Evolutionary conservation across 345 rosid genomes (phyloP), one percentile per base, ranked within the genome.

Genomic region (Ceriops zippeliana): DNA sequence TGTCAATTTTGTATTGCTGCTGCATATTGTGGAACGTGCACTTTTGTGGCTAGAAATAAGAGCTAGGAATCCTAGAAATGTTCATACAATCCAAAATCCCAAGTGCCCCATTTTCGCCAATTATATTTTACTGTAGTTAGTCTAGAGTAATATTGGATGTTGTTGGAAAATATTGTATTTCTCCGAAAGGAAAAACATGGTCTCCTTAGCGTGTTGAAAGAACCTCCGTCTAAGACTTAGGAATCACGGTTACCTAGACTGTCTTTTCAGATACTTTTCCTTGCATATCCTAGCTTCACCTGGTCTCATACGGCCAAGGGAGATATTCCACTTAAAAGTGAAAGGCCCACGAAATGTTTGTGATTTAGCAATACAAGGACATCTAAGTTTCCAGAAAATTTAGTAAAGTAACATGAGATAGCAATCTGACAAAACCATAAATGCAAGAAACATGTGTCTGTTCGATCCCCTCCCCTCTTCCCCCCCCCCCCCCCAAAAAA

Each of bases 61-160:
- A 64, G 76, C 77, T 77, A 79, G 79, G 76, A 82, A 79, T 82
- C 84, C 82, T 77, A 84, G 75, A 66, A 54, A 60, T 69, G 73
- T 68, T 70, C 63, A 73, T 63, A 76, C 51, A 68, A 61, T 63
- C 59, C 54, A 70, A 70, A 81, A 75, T 80, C 87, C 83, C 70
- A 74, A 78, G 61, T 62, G 35, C 60, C 67, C 60, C 78, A 73
- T 67, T 38, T 37, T 63, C 35, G 67, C 56, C 31, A 42, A 42
- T 42, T 42, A 42, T 42, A 42, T 42, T 13, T 42, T 42, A 42
- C 52, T 75, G 67, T 76, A 69, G 46, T 53, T 77, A 67, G 58
- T 71, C 75, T 79, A 75, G 80, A 75, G 77, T 64, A 73, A 61
- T 62, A 71, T 73, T 67, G 58, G 63, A 60, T 73, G 49, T 73